Percentiles rank a stretch among this genome's conserved stretches.
Conservation (phyloP, 176 grass and related monocot genomes). For the Triticum timopheevii region DNA sequence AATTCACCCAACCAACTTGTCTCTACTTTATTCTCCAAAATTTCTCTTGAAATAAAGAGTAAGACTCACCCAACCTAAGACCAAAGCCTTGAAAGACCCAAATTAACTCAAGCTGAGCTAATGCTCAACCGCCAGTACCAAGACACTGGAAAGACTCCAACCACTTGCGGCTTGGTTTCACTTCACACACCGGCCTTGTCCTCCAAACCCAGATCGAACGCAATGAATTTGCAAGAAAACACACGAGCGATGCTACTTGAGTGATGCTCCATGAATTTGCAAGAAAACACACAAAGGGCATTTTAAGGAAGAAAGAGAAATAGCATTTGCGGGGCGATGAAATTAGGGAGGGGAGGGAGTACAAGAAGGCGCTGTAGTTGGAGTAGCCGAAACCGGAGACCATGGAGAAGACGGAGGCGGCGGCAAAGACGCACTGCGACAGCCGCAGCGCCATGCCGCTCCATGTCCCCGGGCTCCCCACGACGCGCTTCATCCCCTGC, state of each 20-base stretch:
- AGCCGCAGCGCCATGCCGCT: conserved; percentile 55
- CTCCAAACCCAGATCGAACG: background rate
- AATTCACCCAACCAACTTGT: too few relatives aligned
- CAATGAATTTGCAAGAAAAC: background rate
- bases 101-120: background rate
- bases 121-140: background rate
- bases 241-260: background rate
- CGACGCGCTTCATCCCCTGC: background rate
- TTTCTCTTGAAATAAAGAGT: background rate
- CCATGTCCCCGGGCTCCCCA: conserved; percentile 78
- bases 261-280: background rate
- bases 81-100: background rate
- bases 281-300: background rate
- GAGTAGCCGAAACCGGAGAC: conserved; percentile 52
- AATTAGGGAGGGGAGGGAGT: background rate
- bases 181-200: too few relatives aligned
- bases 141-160: background rate
- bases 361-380: conserved; percentile 63
- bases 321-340: background rate
- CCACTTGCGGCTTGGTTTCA: too few relatives aligned
- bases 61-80: background rate
- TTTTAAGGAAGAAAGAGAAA: background rate
- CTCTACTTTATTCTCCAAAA: background rate
- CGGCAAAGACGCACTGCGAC: conserved; percentile 55
- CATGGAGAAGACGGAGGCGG: conserved; percentile 54